Evolutionary conservation across 257 asterid genomes (phyloP).

Genomic region (Penstemon barbatus): DNA sequence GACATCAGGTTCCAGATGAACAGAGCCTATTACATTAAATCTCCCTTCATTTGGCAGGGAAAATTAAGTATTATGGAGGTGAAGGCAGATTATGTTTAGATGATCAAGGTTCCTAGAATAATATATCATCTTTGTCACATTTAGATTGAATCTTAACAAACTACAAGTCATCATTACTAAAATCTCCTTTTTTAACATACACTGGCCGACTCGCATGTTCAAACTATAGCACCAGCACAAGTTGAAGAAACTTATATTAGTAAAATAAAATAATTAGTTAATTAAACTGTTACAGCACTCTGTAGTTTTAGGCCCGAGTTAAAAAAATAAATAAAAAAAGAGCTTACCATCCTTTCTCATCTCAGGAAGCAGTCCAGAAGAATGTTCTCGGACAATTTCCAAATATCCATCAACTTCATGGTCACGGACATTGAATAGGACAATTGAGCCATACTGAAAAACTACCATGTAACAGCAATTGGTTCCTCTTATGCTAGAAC

Average conservation of each 20-base stretch:
- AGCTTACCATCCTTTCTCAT: conserved; percentile 90
- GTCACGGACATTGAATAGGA: conserved; percentile 80
- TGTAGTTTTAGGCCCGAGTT: background rate
- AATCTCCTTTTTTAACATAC: background rate
- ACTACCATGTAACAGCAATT: conserved; percentile 85
- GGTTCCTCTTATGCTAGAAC: conserved; percentile 63
- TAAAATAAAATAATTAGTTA: background rate
- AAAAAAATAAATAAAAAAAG: conserved; percentile 1
- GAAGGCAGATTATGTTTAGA: background rate
- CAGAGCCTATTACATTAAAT: background rate
- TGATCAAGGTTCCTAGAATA: background rate
- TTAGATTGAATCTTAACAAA: background rate
- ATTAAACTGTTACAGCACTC: background rate
- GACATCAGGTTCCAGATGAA: background rate
- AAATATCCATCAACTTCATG: conserved; percentile 83
- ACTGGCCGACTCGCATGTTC: background rate
- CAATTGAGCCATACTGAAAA: conserved; percentile 94
- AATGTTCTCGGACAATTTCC: conserved; percentile 70
- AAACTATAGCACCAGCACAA: conserved; percentile 1
- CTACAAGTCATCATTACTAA: background rate
- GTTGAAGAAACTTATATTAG: background rate
- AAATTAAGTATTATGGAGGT: background rate
- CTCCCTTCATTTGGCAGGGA: background rate
- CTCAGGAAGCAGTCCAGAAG: conserved; percentile 90
- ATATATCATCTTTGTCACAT: background rate